phyloP scores from a whole-genome alignment of 176 grass and related monocot species.

The Bolboschoenus planiculmis region DNA sequence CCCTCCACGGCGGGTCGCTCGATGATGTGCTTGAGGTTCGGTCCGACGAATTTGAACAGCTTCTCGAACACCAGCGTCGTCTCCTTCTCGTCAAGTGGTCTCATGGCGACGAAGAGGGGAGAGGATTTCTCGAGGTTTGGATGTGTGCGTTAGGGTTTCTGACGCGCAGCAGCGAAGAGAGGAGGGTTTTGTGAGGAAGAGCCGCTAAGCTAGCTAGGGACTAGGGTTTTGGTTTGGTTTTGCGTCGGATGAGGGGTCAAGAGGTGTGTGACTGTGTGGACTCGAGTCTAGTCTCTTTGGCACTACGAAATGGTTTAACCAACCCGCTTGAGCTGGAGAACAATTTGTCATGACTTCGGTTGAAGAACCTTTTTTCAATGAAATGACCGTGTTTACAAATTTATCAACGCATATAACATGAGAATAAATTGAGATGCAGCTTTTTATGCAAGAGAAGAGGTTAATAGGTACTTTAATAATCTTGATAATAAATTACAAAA shows the following conservation, averaged over 20 bases:
- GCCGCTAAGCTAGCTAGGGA: too few species aligned
- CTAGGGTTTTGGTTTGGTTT: constrained; percentile 18
- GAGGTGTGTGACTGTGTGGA: background rate
- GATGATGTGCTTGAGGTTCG: constrained; percentile 75
- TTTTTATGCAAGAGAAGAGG: too few species aligned
- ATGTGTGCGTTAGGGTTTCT: too few species aligned
- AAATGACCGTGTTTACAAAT: too few species aligned
- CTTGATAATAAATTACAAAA: too few species aligned
- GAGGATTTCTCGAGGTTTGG: background rate
- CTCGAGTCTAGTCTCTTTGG: background rate
- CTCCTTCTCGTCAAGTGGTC: constrained; percentile 88
- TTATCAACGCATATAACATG: too few species aligned
- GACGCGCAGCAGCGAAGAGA: background rate
- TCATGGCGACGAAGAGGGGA: constrained; percentile 33
- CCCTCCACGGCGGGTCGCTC: constrained; percentile 67
- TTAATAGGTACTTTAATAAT: too few species aligned
- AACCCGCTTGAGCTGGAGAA: background rate
- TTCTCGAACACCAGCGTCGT: constrained; percentile 74
- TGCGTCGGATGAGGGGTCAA: background rate
- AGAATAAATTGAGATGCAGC: too few species aligned
- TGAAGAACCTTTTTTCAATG: too few species aligned
- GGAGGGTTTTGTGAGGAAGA: background rate
- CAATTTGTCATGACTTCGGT: too few species aligned
- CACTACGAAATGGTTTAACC: background rate
- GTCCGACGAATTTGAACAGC: constrained; percentile 81